Conservation (phyloP, 495 filamentous ascomycete genomes). For the Penicillium bovifimosum region DNA sequence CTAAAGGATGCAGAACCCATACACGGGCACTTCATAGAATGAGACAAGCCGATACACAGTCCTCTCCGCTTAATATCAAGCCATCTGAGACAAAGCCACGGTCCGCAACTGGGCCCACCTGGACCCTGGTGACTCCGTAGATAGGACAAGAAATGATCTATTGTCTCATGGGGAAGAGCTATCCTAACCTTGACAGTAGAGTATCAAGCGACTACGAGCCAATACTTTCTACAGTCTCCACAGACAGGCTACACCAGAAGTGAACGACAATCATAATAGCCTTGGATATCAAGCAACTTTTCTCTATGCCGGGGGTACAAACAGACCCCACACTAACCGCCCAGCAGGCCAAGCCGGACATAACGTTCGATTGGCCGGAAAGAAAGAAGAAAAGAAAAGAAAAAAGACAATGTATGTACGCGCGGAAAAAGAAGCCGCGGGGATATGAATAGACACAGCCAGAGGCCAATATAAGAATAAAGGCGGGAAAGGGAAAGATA, state of each 20-base stretch:
- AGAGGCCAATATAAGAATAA: neutral
- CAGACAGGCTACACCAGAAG: neutral
- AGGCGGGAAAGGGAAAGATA: neutral
- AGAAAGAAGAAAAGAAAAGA: constrained; percentile 10
- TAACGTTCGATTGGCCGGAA: constrained; percentile 3
- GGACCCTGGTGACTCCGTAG: no score
- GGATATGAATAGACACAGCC: constrained; percentile 16
- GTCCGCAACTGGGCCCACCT: neutral
- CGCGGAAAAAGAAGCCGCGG: constrained; percentile 7
- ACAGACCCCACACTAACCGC: neutral
- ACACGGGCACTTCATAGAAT: no score
- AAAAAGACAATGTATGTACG: constrained; percentile 21
- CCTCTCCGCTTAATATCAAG: no score
- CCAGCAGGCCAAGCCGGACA: neutral
- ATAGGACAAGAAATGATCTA: no score
- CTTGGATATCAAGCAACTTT: constrained; percentile 7
- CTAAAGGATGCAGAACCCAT: no score
- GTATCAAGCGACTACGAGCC: neutral
- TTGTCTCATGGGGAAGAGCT: no score
- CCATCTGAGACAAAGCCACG: neutral
- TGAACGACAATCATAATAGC: neutral
- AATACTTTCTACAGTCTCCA: neutral
- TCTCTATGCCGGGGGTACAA: neutral
- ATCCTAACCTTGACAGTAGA: neutral
- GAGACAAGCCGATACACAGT: no score